Base-by-base conservation (phyloP, 129 eudicot species). In the Mikania micrantha region DNA sequence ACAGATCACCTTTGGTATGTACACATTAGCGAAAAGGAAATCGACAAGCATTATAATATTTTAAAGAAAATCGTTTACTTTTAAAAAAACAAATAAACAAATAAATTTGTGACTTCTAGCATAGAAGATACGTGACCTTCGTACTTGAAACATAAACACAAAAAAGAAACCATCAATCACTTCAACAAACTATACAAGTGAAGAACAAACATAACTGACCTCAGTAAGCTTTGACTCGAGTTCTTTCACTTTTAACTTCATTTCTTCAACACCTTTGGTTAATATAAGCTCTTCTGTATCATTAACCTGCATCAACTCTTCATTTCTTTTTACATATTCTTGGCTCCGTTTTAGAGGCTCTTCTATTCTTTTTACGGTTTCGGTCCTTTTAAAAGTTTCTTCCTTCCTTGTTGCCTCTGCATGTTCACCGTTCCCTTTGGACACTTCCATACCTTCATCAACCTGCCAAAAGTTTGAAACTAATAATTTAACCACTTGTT, bases 141-240 rank as follows among this genome's bases (percentile, higher is more conserved):
- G 16, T 35, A 34, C 4, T 9, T 34, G 24, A 50, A 36, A 35
- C 21, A 38, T 68, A 50, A 19, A 52, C 49, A 22, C 64, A 68
- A 11, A 22, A 12, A 24, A 7, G 5, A 70, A 60, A 44, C 6
- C 0, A 9, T 28, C 48, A 71, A 41, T 19, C 45, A 60, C 44
- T 69, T 52, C 32, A 22, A 63, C 21, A 3, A 22, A 15, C 17
- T 29, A 44, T 68, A 48, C 9, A 10, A 50, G 1, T 42, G 17
- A 9, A 53, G 21, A 2, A 42, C 44, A 54, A 34, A 79, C 19
- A 31, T 29, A 48, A 76, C 78, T 78, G 54, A 88, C 96, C 96
- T 88, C 84, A 5, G 45, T 73, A 36, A 88, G 77, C 72, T 85
- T 83, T 27, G 71, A 52, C 74, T 88, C 96, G 60, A 88, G 91